Conservation (phyloP, 2,329 filamentous ascomycete species). For the Onygena corvina region DNA sequence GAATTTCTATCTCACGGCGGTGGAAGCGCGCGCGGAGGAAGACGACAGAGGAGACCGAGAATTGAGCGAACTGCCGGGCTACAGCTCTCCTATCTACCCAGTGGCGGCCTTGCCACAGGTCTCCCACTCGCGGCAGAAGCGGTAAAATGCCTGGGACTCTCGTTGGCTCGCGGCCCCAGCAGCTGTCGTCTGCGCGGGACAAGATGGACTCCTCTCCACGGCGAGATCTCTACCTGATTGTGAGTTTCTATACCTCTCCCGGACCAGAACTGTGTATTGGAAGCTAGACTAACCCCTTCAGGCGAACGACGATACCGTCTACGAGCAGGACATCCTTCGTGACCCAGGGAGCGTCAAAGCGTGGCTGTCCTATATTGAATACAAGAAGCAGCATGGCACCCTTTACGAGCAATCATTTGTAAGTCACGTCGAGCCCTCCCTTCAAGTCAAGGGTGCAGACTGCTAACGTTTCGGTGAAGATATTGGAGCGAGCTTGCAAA, state of each 20-base stretch:
- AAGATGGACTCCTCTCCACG: constrained; percentile 28
- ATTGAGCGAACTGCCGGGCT: not conserved
- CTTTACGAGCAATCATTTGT: constrained; percentile 73
- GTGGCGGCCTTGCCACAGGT: constrained; percentile 16
- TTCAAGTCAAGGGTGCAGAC: not conserved
- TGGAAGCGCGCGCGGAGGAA: not conserved
- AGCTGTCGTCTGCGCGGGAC: constrained; percentile 35
- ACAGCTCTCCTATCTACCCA: constrained; percentile 5
- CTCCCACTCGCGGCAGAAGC: constrained; percentile 24
- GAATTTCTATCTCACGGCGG: not conserved
- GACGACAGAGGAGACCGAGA: not conserved
- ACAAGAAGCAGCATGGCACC: constrained; percentile 77
- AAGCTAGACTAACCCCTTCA: constrained; percentile 36
- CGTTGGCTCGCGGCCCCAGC: constrained; percentile 35
- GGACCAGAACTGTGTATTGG: constrained; percentile 19
- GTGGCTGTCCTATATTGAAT: constrained; percentile 88
- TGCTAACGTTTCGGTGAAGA: constrained; percentile 24
- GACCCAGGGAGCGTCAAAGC: constrained; percentile 78
- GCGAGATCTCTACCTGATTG: constrained; percentile 37
- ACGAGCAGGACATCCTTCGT: constrained; percentile 89
- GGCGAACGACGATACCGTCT: constrained; percentile 80
- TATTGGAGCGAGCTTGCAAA: constrained; percentile 80
- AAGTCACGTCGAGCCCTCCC: constrained; percentile 15
- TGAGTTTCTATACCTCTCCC: constrained; percentile 21
- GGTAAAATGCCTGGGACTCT: constrained; percentile 41